Evolutionary conservation across 1,284 basidiomycete species (phyloP), one percentile per base, ranked within the genome.

Genomic region (Rhizopogon parksii): DNA sequence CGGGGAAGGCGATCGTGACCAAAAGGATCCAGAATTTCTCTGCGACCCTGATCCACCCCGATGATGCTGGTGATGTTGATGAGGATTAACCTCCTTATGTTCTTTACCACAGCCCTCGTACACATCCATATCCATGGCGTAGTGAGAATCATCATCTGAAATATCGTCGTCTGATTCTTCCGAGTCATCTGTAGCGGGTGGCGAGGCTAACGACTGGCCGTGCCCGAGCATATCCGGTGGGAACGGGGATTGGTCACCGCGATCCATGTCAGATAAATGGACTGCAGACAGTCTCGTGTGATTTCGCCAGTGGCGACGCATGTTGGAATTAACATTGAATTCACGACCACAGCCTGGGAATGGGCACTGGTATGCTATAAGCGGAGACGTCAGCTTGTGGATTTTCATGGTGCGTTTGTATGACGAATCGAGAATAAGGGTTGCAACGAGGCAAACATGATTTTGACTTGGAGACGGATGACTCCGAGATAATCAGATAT

Each of bases 311-410:
- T 89, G 86, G 6, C 86, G 72, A 37, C 86, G 77, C 87, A 89
- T 88, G 64, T 89, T 89, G 0, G 83, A 87, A 60, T 87, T 86
- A 51, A 88, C 87, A 56, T 86, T 88, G 68, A 89, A 89, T 52
- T 78, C 75, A 21, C 85, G 76, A 27, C 82, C 83, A 60, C 86
- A 89, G n/a, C 79, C 76, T 4, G 82, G 83, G 70, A 73, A 82
- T 0, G 83, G 83, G 56, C 87, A 89, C 35, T 76, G 71, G 67
- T 83, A 88, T 8, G 86, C 86, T 88, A 62, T 50, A 45, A 47
- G 17, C 6, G 21, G 43, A 17, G 2, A 27, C 17, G 46, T 47
- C 46, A 47, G 46, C 46, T 46, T 25, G 43, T 25, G 46, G 32
- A 32, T 47, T n/a, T 47, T 46, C 43, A 11, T 48, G 25, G 42